Base-by-base conservation (phyloP, 805 yeast species). In the Saccharomycopsis microspora region DNA sequence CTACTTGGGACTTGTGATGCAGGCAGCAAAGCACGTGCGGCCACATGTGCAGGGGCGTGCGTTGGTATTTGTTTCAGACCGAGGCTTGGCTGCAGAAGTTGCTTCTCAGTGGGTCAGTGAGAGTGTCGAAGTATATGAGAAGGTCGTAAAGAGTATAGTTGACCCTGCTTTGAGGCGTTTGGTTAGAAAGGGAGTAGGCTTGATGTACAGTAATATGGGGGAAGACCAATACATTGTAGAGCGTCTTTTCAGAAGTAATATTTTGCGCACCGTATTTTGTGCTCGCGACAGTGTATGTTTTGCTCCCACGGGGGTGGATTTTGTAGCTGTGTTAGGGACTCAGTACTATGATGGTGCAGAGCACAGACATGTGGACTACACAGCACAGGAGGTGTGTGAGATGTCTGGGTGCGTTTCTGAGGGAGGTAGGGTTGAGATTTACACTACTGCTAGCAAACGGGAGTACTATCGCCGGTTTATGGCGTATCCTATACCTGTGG, bases 401-500 rank as follows among this genome's bases (percentile, higher is more conserved):
- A 82, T 85, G 86, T 64, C 81, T 49, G 76, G 78, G 1, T 59
- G 66, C 39, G 65, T 72, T 0, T 64, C 0, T 57, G 7, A 9
- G 8, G 7, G 60, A 5, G 74, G 75, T 0, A 64, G 61, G 32
- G 82, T 72, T 0, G 54, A 75, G 9, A 65, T 90, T 4, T 68
- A 79, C 50, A 82, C 96, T 0, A 73, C 72, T 43, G 53, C 71
- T 0, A 58, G 77, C 3, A 78, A 72, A 55, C 64, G 75, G 30
- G 74, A 70, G 1, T 89, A 83, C 58, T 87, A 84, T 61, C 75
- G 71, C 46, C 78, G 80, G 57, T 85, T 89, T 59, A 58, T 93
- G 45, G 70, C 66, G 10, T 86, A 83, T 52, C 76, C 95, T 0
- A 60, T 87, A 8, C 97, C 97, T 0, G 67, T 87, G 31, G 98